These are phyloP conservation scores for Polyporus tsugae DNA, from an alignment of 1,284 basidiomycete genomes.

Conservation along the genomic window DNA sequence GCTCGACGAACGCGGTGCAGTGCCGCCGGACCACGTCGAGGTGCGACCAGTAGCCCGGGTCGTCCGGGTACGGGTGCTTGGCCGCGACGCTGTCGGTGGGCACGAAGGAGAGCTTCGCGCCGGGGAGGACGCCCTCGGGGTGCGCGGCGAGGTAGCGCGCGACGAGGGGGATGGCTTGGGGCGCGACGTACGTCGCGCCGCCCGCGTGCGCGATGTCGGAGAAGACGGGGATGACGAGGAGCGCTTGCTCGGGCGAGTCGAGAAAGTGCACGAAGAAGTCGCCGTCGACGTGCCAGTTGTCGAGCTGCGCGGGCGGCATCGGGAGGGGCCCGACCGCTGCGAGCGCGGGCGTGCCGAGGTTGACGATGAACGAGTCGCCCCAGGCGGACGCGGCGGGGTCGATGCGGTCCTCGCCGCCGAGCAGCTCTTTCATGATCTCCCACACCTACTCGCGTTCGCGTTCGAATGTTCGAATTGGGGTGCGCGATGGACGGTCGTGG, in stretches of 20 bases:
- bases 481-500: conserved; percentile 4
- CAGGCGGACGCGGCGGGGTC: conserved; percentile 55
- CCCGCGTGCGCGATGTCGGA: conserved; percentile 59
- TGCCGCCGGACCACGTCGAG: conserved; percentile 43
- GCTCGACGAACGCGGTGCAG: conserved; percentile 60
- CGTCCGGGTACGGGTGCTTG: conserved; percentile 34
- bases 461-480: background rate
- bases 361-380: conserved; percentile 69
- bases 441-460: conserved; percentile 52
- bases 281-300: conserved; percentile 72
- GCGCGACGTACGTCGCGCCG: conserved; percentile 64
- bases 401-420: conserved; percentile 66
- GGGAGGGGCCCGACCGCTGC: conserved; percentile 44
- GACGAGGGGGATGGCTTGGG: conserved; percentile 59
- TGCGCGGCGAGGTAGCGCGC: conserved; percentile 63
- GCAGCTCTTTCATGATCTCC: conserved; percentile 63
- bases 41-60: too few relatives aligned
- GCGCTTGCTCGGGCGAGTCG: conserved; percentile 67
- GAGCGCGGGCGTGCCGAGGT: conserved; percentile 57
- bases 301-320: conserved; percentile 52
- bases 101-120: conserved; percentile 53
- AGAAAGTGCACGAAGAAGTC: conserved; percentile 73
- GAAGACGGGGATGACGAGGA: conserved; percentile 67
- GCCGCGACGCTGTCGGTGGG: conserved; percentile 49
- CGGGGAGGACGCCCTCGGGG: conserved; percentile 62